These are phyloP conservation scores for Stephania japonica DNA, from an alignment of 164 flowering plant species.

Conservation along the genomic window DNA sequence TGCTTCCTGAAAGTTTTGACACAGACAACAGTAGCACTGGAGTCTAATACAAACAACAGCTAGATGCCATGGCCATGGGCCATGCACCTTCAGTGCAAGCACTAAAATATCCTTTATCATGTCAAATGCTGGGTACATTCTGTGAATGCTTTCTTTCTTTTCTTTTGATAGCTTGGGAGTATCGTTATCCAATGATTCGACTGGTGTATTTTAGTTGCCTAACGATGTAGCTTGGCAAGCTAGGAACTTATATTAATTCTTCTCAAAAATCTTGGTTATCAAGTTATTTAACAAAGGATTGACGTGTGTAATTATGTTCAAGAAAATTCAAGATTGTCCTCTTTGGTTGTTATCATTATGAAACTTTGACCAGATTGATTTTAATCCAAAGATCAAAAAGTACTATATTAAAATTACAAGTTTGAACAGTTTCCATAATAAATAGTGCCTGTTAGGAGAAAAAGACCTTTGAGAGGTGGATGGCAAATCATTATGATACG, in stretches of 20 bases:
- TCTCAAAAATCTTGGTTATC: neutral
- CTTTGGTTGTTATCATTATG: neutral
- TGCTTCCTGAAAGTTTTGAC: neutral
- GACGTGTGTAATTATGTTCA: neutral
- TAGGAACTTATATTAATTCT: neutral
- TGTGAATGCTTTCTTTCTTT: neutral
- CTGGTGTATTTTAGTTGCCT: neutral
- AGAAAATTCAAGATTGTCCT: neutral
- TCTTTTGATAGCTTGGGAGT: constrained; percentile 2
- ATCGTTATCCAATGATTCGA: neutral
- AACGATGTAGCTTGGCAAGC: neutral
- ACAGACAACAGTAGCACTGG: constrained; percentile 6
- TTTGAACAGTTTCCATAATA: neutral
- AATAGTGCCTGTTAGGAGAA: neutral
- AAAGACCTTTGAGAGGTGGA: neutral
- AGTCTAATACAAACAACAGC: neutral
- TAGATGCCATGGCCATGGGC: constrained; percentile 1
- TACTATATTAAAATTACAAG: neutral
- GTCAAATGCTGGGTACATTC: neutral
- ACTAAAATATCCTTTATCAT: constrained; percentile 5
- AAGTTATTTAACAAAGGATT: neutral
- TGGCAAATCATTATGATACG: neutral
- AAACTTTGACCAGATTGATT: neutral
- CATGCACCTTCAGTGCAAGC: neutral
- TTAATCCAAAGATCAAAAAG: neutral